A percentile compares a stretch with the other conserved stretches of the same genome.
Evolutionary conservation across 2,329 filamentous ascomycete genomes (phyloP).

Genomic region (Zopfia rhizophila): DNA sequence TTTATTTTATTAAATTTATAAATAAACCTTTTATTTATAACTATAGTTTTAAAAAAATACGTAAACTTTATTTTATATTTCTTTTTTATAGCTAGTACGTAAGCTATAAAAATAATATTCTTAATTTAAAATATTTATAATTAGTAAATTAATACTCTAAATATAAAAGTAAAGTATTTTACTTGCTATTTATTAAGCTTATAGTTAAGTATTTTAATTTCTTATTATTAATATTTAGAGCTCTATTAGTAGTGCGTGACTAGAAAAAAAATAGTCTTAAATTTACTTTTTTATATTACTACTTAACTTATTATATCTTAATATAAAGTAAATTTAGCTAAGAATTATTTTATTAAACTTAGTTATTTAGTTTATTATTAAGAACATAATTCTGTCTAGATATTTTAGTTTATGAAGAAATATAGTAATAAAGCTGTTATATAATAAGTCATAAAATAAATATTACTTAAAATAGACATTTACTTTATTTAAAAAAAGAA

Average conservation of each 20-base stretch:
- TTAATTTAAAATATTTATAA: not conserved
- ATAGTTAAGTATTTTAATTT: not conserved
- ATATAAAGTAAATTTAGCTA: not conserved
- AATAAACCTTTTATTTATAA: conserved; percentile 2
- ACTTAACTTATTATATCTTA: conserved; percentile 2
- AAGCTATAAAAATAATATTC: conserved; percentile 3
- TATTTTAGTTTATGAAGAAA: too few relatives aligned
- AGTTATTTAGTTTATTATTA: too few relatives aligned
- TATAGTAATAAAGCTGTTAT: too few relatives aligned
- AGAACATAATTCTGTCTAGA: too few relatives aligned
- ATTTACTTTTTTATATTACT: conserved; percentile 2
- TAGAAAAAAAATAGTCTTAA: not conserved
- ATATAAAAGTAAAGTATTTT: not conserved
- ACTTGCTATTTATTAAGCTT: conserved; percentile 1
- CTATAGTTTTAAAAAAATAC: conserved; percentile 1
- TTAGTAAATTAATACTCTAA: conserved; percentile 1
- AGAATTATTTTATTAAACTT: too few relatives aligned
- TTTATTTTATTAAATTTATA: conserved; percentile 1
- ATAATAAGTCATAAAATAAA: too few relatives aligned
- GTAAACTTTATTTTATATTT: conserved; percentile 3
- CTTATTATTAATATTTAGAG: not conserved
- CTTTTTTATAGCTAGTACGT: conserved; percentile 5
- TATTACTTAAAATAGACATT: too few relatives aligned
- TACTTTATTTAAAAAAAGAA: too few relatives aligned
- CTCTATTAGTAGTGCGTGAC: not conserved